phyloP scores from a whole-genome alignment of 176 grass and related monocot species.

The Carex myosuroides region DNA sequence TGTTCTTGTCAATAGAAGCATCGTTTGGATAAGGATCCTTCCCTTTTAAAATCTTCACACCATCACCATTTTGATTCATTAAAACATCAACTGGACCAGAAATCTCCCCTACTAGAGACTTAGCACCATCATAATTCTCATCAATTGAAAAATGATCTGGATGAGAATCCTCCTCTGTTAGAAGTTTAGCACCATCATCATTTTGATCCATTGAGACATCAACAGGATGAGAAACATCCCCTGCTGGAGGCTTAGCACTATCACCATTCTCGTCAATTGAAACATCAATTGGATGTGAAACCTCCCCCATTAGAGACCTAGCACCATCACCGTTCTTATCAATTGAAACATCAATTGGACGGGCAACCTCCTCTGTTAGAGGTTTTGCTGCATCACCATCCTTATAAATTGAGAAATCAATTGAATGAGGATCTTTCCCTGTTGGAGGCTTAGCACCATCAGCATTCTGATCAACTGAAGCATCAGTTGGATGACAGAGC shows the following conservation, averaged over 20 bases:
- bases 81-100: background rate
- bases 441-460: background rate
- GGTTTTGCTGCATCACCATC: background rate
- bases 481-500: slow-evolving; percentile 9
- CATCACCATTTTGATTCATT: background rate
- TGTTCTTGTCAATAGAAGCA: background rate
- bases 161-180: background rate
- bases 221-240: background rate
- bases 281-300: background rate
- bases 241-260: background rate
- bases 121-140: background rate
- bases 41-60: background rate
- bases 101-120: background rate
- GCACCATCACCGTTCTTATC: background rate
- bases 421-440: background rate
- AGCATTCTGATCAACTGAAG: background rate
- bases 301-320: background rate
- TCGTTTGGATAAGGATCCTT: background rate
- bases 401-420: background rate
- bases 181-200: background rate
- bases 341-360: background rate
- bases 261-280: background rate
- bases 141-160: background rate
- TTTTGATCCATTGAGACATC: background rate
- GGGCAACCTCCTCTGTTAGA: background rate